Evolutionary conservation across 2,329 filamentous ascomycete genomes (phyloP).

Genomic region (Falciphora oryzae): DNA sequence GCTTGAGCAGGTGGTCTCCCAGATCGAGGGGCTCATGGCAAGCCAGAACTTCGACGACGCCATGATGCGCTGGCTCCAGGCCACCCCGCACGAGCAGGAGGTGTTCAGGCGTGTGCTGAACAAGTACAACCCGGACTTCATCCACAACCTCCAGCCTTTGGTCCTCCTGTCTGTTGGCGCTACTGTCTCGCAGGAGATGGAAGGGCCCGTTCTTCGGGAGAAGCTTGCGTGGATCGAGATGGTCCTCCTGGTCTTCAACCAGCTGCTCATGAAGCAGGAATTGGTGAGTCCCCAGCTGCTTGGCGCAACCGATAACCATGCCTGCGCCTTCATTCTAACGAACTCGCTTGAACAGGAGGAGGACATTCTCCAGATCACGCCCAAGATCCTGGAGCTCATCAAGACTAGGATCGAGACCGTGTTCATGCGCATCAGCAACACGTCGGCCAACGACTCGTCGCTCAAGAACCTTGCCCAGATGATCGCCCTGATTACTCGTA

Average conservation of each 20-base stretch:
- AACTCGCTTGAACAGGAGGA: conserved; percentile 35
- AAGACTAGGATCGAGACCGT: conserved; percentile 47
- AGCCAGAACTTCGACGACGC: conserved; percentile 57
- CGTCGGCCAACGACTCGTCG: conserved; percentile 40
- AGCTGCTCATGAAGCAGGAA: conserved; percentile 32
- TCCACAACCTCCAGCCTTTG: conserved; percentile 53
- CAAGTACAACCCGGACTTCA: conserved; percentile 44
- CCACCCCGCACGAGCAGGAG: conserved; percentile 50
- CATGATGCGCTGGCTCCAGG: conserved; percentile 62
- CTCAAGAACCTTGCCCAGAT: conserved; percentile 43
- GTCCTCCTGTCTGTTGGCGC: conserved; percentile 60
- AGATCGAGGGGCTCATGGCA: conserved; percentile 57
- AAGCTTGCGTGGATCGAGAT: conserved; percentile 57
- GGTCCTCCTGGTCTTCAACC: conserved; percentile 48
- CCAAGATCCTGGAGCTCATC: conserved; percentile 51
- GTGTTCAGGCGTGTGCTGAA: conserved; percentile 53
- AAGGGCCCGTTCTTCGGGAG: conserved; percentile 45
- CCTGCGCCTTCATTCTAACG: neutral
- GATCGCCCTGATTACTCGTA: conserved; percentile 29
- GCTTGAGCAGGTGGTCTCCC: conserved; percentile 46
- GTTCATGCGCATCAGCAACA: conserved; percentile 43
- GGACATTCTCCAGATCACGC: conserved; percentile 49
- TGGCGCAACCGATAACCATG: neutral
- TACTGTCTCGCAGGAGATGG: conserved; percentile 55
- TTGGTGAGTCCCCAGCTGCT: conserved; percentile 38